Evolutionary conservation across 2,329 filamentous ascomycete genomes (phyloP), one percentile per base, ranked within the genome.

Genomic region (Aspergillus viridinutans): DNA sequence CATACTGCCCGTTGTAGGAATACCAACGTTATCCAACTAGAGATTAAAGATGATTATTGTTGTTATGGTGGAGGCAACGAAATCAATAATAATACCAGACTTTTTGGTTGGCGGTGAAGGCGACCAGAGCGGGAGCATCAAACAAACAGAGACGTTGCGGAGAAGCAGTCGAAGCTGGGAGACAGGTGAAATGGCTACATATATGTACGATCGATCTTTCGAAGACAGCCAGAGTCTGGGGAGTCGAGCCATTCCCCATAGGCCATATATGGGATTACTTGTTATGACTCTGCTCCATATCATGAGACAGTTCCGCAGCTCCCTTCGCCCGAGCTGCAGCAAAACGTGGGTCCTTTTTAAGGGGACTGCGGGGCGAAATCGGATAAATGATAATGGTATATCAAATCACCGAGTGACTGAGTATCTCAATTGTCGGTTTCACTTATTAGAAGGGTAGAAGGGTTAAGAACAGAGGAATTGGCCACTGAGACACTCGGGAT

Each of bases 1-100:
- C 75, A 82, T 83, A 61, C 69, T 77, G 62, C 32, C 32, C 32
- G 17, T 38, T 17, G 32, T 38, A 38, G 14, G 32, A 35, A 38
- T 17, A 38, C 7, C 14, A 17, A 38, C 32, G 14, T 17, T 32
- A 32, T 32, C 29, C 29, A 32, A 14, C 29, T 2, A 32, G 35
- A 52, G 20, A 49, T 17, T 6, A 6, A 26, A 23, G 21, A 12
- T 42, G 38, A 38, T 23, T 9, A 10, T 25, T 21, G 21, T 47
- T 47, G 43, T 14, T 45, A 21, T 23, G 8, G 14, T 38, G 42
- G 35, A 21, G 25, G 45, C 28, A 20, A 32, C 32, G 38, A 50
- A 17, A 40, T 43, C 28, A 48, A 50, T 35, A 35, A 14, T 32
- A 32, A 35, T 4, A 29, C 3, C 21, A 56, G 35, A 53, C 32